phyloP scores from a whole-genome alignment of 2,329 filamentous ascomycete species.

The Pseudocercospora fijiensis region DNA sequence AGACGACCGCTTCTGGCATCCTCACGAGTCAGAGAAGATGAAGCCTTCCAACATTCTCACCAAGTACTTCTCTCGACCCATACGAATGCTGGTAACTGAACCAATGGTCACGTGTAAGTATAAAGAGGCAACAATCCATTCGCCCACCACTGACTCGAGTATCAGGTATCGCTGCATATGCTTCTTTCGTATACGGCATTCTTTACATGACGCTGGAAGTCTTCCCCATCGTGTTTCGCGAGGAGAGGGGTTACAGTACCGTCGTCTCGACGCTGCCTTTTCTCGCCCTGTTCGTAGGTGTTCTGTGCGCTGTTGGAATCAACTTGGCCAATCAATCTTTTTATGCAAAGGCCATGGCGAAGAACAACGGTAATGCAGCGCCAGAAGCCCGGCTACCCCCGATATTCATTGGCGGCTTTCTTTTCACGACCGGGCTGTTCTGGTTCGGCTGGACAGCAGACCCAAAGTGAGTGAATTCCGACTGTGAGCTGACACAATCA shows the following conservation, averaged over 20 bases:
- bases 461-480: slow-evolving; percentile 13
- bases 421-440: slow-evolving; percentile 38
- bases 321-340: slow-evolving; percentile 52
- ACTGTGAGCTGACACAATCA: no score
- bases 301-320: slow-evolving; percentile 43
- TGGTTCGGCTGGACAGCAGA: slow-evolving; percentile 29
- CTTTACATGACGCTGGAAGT: slow-evolving; percentile 51
- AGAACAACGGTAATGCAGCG: slow-evolving; percentile 37
- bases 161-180: slow-evolving; percentile 22
- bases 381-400: slow-evolving; percentile 45
- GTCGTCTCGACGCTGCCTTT: slow-evolving; percentile 47
- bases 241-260: slow-evolving; percentile 45
- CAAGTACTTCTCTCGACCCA: slow-evolving; percentile 46
- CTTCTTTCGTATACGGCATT: slow-evolving; percentile 43
- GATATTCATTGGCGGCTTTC: slow-evolving; percentile 47
- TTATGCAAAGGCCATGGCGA: slow-evolving; percentile 43
- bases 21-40: slow-evolving; percentile 48
- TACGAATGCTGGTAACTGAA: slow-evolving; percentile 49
- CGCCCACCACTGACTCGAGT: background rate
- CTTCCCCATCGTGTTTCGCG: slow-evolving; percentile 50
- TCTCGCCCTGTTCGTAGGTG: slow-evolving; percentile 45
- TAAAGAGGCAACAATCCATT: slow-evolving; percentile 41
- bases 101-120: slow-evolving; percentile 47
- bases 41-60: slow-evolving; percentile 43
- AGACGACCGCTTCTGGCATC: slow-evolving; percentile 45